Evolutionary conservation across 169 alveolate species (phyloP).

Genomic region (Plasmodium vinckei): DNA sequence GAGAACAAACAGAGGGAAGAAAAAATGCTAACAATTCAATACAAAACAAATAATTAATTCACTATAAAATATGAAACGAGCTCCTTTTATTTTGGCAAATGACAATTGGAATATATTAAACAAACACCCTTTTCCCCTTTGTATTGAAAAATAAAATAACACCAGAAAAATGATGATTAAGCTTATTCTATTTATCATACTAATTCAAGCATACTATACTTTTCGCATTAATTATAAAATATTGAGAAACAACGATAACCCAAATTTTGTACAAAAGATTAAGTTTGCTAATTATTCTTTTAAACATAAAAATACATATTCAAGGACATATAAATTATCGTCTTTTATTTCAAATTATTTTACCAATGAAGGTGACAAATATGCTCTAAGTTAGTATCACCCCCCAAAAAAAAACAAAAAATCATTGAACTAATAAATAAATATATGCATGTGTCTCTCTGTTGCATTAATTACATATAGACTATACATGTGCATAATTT

Average conservation of each 20-base stretch:
- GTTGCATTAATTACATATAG: no score
- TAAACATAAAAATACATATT: constrained; percentile 16
- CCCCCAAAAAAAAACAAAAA: constrained; percentile 16
- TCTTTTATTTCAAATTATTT: constrained; percentile 73
- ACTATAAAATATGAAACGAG: no score
- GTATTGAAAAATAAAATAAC: no score
- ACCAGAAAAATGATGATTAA: constrained; percentile 24
- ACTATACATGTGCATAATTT: no score
- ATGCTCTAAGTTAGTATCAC: constrained; percentile 43
- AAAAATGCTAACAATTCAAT: background rate
- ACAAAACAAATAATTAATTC: background rate
- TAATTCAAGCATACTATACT: constrained; percentile 24
- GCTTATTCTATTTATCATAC: constrained; percentile 34
- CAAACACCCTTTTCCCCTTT: no score
- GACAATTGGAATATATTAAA: no score
- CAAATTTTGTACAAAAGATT: constrained; percentile 36
- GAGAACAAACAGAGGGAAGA: background rate
- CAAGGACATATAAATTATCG: constrained; percentile 37
- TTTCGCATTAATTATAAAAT: constrained; percentile 71
- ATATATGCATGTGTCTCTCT: background rate
- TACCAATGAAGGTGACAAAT: constrained; percentile 45
- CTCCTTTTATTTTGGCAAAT: no score
- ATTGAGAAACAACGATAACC: constrained; percentile 17
- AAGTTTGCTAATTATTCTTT: constrained; percentile 25
- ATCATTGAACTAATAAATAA: background rate